Base-by-base conservation (phyloP, 352 stramenopile genomes). In the Blastocystis sp. region DNA sequence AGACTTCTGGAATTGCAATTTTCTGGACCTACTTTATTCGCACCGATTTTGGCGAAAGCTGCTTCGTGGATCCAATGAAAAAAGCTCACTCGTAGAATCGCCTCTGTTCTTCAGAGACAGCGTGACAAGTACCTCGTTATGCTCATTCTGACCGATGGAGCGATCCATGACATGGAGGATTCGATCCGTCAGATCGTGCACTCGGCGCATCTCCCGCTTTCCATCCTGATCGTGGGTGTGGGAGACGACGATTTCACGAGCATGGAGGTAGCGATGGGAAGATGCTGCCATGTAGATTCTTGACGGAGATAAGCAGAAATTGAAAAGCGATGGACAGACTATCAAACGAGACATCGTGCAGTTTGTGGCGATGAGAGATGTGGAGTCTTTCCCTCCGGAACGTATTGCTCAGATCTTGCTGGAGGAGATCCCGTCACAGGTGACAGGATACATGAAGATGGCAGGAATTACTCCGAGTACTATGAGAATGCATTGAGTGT, bases 81-180 rank as follows among this genome's bases (percentile, higher is more conserved):
- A 4, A 11, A 30, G 3, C 7, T 41, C 7, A 24, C 9, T 65
- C 0, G 20, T 65, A 81, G 70, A 26, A 65, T 81, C 56, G 70
- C 70, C 4, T 47, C 7, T 18, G 24, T n/a, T 4, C 63, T 81
- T 2, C 37, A 65, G 2, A n/a, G 24, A 20, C 26, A 85, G 18
- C 59, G 65, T 11, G 92, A 94, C 79, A 95, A 95, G 90, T 96
- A 96, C 90, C 93, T 94, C 81, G 93, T 96, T 24, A 90, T 96
- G 41, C 91, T 96, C 30, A 95, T 96, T 87, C 91, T 96, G 56
- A 96, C 94, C 0, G 92, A 96, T 90, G 94, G 94, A 47, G 93
- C 92, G 30, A 96, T 96, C 64, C 95, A 95, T 92, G 94, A 96
- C 85, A 95, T 96, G 93, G 91, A 94, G 47, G 30, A 79, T 20